A percentile compares a stretch with the other conserved stretches of the same genome.
Conservation (phyloP, 768 basidiomycete genomes). For the Rhodotorula sphaerocarpa region DNA sequence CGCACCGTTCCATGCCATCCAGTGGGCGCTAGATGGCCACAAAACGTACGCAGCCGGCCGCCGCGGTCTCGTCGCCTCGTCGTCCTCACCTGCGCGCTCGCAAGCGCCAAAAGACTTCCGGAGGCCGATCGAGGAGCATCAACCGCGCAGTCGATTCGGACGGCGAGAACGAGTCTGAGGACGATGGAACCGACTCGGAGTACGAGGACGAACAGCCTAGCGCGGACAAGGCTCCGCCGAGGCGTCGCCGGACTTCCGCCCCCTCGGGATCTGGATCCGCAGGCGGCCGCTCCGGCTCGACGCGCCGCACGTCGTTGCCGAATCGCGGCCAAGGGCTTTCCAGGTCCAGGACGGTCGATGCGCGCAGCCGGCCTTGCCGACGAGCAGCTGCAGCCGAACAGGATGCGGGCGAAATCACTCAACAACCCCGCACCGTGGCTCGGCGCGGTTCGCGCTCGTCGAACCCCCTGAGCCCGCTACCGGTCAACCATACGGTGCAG, state of each 20-base stretch:
- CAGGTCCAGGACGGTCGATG: not conserved
- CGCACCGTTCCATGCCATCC: not conserved
- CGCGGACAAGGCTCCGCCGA: not conserved
- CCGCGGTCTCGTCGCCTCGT: slow-evolving; percentile 4
- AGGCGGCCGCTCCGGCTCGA: not conserved
- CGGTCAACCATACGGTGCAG: slow-evolving; percentile 8
- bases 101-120: slow-evolving; percentile 12
- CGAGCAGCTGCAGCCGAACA: not conserved
- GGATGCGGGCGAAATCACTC: slow-evolving; percentile 1
- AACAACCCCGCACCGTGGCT: slow-evolving; percentile 2
- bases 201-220: not conserved
- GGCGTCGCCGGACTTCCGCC: not conserved
- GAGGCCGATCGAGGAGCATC: not conserved
- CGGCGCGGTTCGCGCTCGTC: not conserved
- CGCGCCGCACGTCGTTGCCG: not conserved
- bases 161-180: not conserved
- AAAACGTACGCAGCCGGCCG: slow-evolving; percentile 6
- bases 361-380: too few species aligned
- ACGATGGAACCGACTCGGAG: slow-evolving; percentile 12
- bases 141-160: not conserved
- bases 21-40: slow-evolving; percentile 6
- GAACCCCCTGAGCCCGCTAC: slow-evolving; percentile 18
- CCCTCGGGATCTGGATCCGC: not conserved
- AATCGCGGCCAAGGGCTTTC: not conserved
- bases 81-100: not conserved